Evolutionary conservation across 495 filamentous ascomycete species (phyloP).

Genomic region (Staphylotrichum longicolle): DNA sequence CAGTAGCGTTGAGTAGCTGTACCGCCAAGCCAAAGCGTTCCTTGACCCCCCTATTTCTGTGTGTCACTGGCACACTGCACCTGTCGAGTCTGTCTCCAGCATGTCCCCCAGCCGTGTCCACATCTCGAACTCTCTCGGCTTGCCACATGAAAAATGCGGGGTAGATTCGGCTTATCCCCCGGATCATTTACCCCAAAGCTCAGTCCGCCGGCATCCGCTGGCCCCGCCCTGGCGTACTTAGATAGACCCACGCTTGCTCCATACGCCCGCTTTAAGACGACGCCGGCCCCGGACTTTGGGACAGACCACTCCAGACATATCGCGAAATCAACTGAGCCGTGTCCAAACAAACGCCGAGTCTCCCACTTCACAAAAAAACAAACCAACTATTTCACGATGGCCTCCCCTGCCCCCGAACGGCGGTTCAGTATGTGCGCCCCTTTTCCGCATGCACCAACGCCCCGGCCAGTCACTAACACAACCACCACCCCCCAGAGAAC

Average conservation of each 20-base stretch:
- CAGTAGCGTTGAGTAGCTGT: slow-evolving; percentile 10
- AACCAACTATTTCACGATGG: slow-evolving; percentile 24
- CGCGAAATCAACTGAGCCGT: not conserved
- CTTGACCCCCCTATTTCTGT: slow-evolving; percentile 6
- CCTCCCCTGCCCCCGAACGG: slow-evolving; percentile 33
- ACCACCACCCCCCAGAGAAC: slow-evolving; percentile 47
- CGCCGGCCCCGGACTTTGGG: not conserved
- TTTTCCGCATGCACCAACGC: not conserved
- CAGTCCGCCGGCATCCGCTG: slow-evolving; percentile 11
- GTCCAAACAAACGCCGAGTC: not conserved
- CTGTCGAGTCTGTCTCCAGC: too few species aligned
- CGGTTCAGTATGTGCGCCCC: slow-evolving; percentile 42
- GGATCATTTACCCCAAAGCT: slow-evolving; percentile 22
- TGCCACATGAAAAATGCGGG: slow-evolving; percentile 20
- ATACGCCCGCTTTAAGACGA: slow-evolving; percentile 10
- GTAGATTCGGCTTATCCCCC: slow-evolving; percentile 16
- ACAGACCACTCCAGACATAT: slow-evolving; percentile 6
- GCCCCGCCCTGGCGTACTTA: slow-evolving; percentile 6
- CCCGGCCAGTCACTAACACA: slow-evolving; percentile 18
- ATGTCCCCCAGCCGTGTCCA: not conserved
- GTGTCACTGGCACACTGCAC: not conserved
- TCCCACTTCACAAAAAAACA: not conserved
- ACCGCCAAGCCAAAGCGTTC: not conserved
- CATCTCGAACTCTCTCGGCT: slow-evolving; percentile 2
- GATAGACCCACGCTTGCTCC: slow-evolving; percentile 9